These are phyloP conservation scores for rapeseed (Brassica napus) DNA, from an alignment of 345 rosid species.

Conservation along the genomic window DNA sequence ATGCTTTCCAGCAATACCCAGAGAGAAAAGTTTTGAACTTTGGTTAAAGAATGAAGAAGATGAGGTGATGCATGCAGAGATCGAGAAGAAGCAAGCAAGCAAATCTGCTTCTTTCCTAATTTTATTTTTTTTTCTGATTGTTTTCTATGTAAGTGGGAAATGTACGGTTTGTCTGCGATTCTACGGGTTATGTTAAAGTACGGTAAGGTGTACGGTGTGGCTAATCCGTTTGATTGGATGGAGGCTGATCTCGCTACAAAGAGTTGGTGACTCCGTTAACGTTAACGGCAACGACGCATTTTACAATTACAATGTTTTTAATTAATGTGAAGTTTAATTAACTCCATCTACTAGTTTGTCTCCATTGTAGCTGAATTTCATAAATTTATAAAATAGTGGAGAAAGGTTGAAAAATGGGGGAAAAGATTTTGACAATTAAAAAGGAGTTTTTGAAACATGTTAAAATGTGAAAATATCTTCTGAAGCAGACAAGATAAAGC, in stretches of 20 bases:
- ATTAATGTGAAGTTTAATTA: neutral
- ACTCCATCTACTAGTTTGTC: neutral
- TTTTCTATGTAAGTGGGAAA: conserved; percentile 19
- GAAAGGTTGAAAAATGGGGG: neutral
- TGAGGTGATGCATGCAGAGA: neutral
- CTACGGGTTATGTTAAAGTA: conserved; percentile 45
- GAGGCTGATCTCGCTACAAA: conserved; percentile 53
- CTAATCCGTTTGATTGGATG: conserved; percentile 75
- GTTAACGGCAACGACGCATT: conserved; percentile 34
- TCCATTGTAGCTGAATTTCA: neutral
- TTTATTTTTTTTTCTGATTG: neutral
- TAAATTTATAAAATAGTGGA: neutral
- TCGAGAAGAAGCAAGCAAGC: conserved; percentile 9
- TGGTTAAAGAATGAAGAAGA: neutral
- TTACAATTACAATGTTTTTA: neutral
- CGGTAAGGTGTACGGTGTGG: conserved; percentile 50
- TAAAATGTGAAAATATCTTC: neutral
- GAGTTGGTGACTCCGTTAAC: conserved; percentile 55
- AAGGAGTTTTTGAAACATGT: neutral
- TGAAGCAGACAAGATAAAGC: neutral
- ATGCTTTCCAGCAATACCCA: neutral
- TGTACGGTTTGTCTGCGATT: conserved; percentile 38
- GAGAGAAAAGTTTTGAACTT: neutral
- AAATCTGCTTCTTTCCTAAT: conserved; percentile 30
- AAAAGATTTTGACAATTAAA: neutral